Evolutionary conservation across 192 early-diverging fungal species (phyloP), one percentile per base, ranked within the genome.

Genomic region (Phycomyces blakesleeanus): DNA sequence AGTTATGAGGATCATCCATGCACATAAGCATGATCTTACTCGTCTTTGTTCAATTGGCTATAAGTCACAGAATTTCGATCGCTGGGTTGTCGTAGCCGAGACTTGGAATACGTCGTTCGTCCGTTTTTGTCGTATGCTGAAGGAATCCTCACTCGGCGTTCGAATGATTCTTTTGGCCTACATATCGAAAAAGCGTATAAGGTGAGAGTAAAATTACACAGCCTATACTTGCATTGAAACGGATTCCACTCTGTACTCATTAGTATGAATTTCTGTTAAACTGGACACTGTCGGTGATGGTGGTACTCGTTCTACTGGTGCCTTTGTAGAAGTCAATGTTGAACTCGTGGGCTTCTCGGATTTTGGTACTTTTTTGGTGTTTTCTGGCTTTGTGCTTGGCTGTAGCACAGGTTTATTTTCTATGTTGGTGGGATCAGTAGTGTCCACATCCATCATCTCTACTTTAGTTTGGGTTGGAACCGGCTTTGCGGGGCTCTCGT

Each of bases 91-190:
- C 84, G 81, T 50, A 86, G 74, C 18, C 76, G 63, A 9, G 75
- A 72, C 39, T 80, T 82, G 16, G 84, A 76, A 52, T 86, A 86
- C 12, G 70, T 72, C 4, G 82, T 83, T 25, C 84, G 69, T 44
- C 80, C 82, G 50, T 76, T 61, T 20, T 63, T 50, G 24, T 72
- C 69, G 57, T 80, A 84, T 0, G 54, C 34, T 18, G 18, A 14
- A 47, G 44, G 44, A 18, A n/a, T 14, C 18, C 18, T 3, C 11
- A 6, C 15, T 7, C 15, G 44, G 11, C 12, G 44, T 3, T 47
- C 15, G 11, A 18, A 47, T 12, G 18, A 18, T 18, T 47, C 15
- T 14, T 18, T 47, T 47, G 44, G 44, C 18, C 44, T 47, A 10
- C 14, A 10, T 41, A n/a, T 47, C 11, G 2, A 12, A 3, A 47